Evolutionary conservation across 2,329 filamentous ascomycete species (phyloP), one percentile per base, ranked within the genome.

Genomic region (Xylaria arbuscula): DNA sequence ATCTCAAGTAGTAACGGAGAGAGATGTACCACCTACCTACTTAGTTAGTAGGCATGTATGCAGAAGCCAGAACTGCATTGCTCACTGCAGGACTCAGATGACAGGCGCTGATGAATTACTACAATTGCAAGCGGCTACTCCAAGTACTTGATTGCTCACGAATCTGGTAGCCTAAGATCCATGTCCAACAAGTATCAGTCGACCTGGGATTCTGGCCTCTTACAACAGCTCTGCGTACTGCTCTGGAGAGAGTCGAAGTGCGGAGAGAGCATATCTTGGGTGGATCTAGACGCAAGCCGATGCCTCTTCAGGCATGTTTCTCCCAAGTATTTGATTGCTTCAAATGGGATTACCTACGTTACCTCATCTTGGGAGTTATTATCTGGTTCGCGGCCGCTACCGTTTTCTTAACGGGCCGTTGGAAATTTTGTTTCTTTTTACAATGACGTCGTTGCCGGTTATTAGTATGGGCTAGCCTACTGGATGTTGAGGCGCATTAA

Each of bases 381-480:
- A 19, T 40, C 50, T 10, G 47, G 24, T 34, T 58, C 28, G 36
- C 55, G 10, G 40, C 51, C 53, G 51, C 9, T 40, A 22, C 45
- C n/a, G 51, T 32, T 36, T 54, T 10, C 24, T 36, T 34, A 36
- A n/a, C 24, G n/a, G 2, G 38, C n/a, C 38, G 22, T 57, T 45
- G n/a, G 22, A 42, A 38, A 32, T 32, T 11, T 45, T 10, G 4
- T 17, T 28, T 57, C 28, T 32, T 11, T 13, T 24, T 42, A 15
- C 19, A 28, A 64, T 68, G 56, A 68, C 61, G 66, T 64, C 50
- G 61, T 55, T 42, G 28, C 55, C 7, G 19, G 42, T 36, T 36
- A 7, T 15, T 28, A 34, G 19, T 38, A 45, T 5, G 15, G 24
- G 40, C 17, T 32, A 42, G 36, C 36, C 3, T 15, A 28, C 7